phyloP scores from a whole-genome alignment of 139 green algal species.

The Astrephomene gubernaculifera region DNA sequence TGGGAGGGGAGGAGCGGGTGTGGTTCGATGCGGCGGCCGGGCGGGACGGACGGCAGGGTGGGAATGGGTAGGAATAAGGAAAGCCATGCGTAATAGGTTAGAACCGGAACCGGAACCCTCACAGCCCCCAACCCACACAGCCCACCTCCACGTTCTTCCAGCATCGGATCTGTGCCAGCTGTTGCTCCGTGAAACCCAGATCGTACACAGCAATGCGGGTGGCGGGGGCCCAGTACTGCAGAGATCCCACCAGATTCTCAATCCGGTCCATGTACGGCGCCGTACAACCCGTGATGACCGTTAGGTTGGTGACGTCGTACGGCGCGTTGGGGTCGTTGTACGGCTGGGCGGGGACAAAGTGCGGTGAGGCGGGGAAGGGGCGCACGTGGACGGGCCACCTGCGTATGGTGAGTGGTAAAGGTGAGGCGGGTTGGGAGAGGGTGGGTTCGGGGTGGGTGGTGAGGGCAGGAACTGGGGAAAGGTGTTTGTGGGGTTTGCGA shows the following conservation, averaged over 20 bases:
- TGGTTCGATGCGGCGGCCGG: too few relatives aligned
- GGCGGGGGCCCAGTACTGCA: constrained; percentile 28
- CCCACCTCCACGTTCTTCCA: constrained; percentile 12
- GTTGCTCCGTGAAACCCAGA: constrained; percentile 11
- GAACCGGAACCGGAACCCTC: too few relatives aligned
- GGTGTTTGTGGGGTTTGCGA: neutral
- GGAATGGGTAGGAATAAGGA: too few relatives aligned
- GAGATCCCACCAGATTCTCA: constrained; percentile 47
- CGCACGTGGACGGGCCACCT: neutral
- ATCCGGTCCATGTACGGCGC: constrained; percentile 55
- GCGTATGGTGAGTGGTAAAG: neutral
- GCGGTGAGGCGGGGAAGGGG: constrained; percentile 4
- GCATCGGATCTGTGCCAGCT: constrained; percentile 24
- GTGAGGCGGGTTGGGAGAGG: neutral
- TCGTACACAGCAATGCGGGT: constrained; percentile 8
- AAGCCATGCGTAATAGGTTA: too few relatives aligned
- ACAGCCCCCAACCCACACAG: too few relatives aligned
- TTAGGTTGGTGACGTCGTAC: constrained; percentile 25
- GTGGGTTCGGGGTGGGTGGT: neutral
- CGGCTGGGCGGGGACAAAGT: constrained; percentile 8
- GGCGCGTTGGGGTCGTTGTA: constrained; percentile 8
- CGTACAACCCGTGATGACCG: constrained; percentile 48
- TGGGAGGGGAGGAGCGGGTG: too few relatives aligned
- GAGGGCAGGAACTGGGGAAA: neutral
- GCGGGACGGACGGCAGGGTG: too few relatives aligned